Conservation (phyloP, 345 rosid genomes). For the Hirschfeldia incana region DNA sequence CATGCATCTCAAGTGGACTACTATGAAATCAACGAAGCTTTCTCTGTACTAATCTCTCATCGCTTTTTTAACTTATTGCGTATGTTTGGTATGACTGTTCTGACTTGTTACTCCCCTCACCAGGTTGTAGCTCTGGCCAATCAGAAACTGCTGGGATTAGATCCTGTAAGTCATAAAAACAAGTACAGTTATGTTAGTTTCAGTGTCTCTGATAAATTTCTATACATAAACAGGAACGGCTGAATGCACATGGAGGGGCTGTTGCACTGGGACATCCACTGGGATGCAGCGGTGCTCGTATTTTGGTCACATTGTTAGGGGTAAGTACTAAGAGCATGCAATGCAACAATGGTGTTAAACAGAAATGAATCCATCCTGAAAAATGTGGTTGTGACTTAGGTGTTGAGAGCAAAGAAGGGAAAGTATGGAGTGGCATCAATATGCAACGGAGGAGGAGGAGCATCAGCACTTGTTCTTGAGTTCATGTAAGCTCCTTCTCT, state of each 20-base stretch:
- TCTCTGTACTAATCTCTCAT: conserved; percentile 48
- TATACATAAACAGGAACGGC: not conserved
- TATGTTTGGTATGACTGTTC: not conserved
- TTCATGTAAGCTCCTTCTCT: conserved; percentile 59
- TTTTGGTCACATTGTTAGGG: conserved; percentile 86
- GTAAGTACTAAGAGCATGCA: conserved; percentile 44
- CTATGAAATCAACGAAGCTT: conserved; percentile 95
- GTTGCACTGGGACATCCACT: conserved; percentile 96
- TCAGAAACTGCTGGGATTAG: not conserved
- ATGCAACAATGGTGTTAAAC: conserved; percentile 11
- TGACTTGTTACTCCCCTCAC: not conserved
- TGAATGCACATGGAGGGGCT: conserved; percentile 22
- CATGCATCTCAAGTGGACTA: conserved; percentile 82
- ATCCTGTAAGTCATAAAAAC: not conserved
- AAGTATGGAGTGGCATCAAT: conserved; percentile 77
- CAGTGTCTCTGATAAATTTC: not conserved
- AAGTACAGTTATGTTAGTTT: not conserved
- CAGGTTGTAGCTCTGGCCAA: not conserved
- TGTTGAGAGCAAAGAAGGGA: conserved; percentile 73
- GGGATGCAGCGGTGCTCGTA: conserved; percentile 98
- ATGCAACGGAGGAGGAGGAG: conserved; percentile 99
- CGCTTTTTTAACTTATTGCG: conserved; percentile 12
- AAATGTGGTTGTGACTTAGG: conserved; percentile 46
- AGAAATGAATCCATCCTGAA: conserved; percentile 5
- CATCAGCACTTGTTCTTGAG: conserved; percentile 86